A percentile compares a stretch with the other conserved stretches of the same genome.
These are phyloP conservation scores for Kalanchoe fedtschenkoi DNA, from an alignment of 164 flowering plant genomes.

Conservation along the genomic window DNA sequence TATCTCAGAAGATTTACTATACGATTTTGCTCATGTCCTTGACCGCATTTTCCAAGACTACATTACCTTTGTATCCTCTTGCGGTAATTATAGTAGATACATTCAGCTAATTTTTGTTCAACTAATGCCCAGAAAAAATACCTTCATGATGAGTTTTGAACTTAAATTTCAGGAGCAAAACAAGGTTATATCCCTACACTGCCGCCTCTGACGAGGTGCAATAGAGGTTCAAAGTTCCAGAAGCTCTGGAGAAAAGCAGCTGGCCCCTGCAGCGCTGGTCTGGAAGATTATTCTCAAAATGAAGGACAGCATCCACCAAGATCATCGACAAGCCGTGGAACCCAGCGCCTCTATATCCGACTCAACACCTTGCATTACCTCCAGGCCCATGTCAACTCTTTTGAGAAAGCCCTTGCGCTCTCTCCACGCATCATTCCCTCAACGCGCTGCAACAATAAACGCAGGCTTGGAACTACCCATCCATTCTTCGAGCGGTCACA, in stretches of 20 bases:
- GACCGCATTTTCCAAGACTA: constrained; percentile 61
- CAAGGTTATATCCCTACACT: constrained; percentile 72
- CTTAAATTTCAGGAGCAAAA: constrained; percentile 48
- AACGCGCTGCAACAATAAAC: constrained; percentile 18
- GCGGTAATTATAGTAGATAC: constrained; percentile 40
- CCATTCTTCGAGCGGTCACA: constrained; percentile 50
- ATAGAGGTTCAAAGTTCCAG: constrained; percentile 49
- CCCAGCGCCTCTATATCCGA: constrained; percentile 89
- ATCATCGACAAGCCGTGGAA: constrained; percentile 87
- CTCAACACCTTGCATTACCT: constrained; percentile 84
- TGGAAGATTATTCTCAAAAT: constrained; percentile 15
- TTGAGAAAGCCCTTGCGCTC: constrained; percentile 58
- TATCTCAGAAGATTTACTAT: constrained; percentile 45
- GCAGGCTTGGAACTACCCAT: constrained; percentile 18
- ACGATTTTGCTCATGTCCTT: constrained; percentile 59
- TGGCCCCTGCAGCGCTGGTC: constrained; percentile 37
- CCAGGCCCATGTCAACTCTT: constrained; percentile 46
- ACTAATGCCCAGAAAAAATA: neutral
- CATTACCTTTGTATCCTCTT: constrained; percentile 53
- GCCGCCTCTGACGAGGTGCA: constrained; percentile 86
- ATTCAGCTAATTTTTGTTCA: neutral
- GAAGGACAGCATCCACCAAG: constrained; percentile 66
- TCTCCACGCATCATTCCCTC: constrained; percentile 34
- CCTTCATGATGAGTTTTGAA: neutral
- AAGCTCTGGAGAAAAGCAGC: constrained; percentile 54